Percentiles rank a stretch among this genome's conserved stretches.
Conservation (phyloP, 805 yeast species). For the Priceomyces haplophilus region DNA sequence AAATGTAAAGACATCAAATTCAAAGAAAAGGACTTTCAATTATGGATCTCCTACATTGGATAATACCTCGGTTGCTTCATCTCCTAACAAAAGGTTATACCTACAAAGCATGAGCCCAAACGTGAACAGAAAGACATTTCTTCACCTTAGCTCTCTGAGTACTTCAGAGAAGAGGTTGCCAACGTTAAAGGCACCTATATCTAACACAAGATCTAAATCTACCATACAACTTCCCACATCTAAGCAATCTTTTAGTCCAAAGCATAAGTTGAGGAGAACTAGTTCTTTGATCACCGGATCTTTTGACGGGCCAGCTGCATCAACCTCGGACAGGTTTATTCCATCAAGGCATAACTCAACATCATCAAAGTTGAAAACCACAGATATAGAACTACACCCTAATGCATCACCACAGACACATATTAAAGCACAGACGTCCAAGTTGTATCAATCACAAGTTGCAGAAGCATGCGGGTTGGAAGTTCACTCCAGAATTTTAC, state of each 20-base stretch:
- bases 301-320: conserved; percentile 22
- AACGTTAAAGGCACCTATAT: conserved; percentile 18
- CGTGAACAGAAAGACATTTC: conserved; percentile 24
- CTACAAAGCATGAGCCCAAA: conserved; percentile 38
- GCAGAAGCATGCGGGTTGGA: conserved; percentile 94
- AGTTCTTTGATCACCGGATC: conserved; percentile 30
- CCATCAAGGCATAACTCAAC: conserved; percentile 43
- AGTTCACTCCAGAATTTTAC: conserved; percentile 75
- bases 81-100: conserved; percentile 25
- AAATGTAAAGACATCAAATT: conserved; percentile 4
- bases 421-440: conserved; percentile 51
- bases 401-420: conserved; percentile 53
- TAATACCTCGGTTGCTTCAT: conserved; percentile 5
- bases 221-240: conserved; percentile 14
- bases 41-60: conserved; percentile 4
- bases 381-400: conserved; percentile 36
- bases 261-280: conserved; percentile 30
- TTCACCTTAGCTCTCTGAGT: conserved; percentile 5
- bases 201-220: conserved; percentile 26
- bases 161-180: conserved; percentile 8
- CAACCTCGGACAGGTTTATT: conserved; percentile 39
- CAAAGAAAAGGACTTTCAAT: conserved; percentile 3
- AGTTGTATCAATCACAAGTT: conserved; percentile 71
- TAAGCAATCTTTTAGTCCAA: conserved; percentile 20
- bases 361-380: conserved; percentile 35